Evolutionary conservation across 805 yeast genomes (phyloP).

Genomic region (Cyberlindnera bimundalis): DNA sequence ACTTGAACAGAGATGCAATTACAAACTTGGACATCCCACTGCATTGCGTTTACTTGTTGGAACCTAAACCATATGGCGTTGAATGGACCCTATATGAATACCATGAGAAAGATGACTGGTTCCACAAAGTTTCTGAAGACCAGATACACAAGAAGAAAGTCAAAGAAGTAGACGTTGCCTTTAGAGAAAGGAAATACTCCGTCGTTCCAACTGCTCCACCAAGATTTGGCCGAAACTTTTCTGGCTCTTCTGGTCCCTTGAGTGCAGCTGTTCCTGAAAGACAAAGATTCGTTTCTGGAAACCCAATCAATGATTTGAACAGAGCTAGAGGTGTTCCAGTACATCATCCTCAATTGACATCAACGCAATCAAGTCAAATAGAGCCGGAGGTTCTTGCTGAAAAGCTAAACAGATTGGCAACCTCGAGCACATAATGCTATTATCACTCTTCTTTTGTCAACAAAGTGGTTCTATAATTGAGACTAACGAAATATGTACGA

Average conservation of each 20-base stretch:
- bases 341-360: neutral
- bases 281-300: conserved; percentile 5
- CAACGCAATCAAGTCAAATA: conserved; percentile 1
- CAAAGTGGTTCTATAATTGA: too few relatives aligned
- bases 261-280: conserved; percentile 4
- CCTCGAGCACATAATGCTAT: too few relatives aligned
- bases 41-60: conserved; percentile 85
- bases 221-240: conserved; percentile 14
- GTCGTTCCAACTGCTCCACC: conserved; percentile 76
- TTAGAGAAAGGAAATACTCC: conserved; percentile 64
- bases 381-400: conserved; percentile 31
- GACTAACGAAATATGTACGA: too few relatives aligned
- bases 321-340: conserved; percentile 21
- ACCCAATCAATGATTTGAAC: conserved; percentile 13
- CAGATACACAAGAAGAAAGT: conserved; percentile 47
- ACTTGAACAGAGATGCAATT: conserved; percentile 71
- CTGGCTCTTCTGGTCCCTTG: conserved; percentile 1
- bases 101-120: conserved; percentile 75
- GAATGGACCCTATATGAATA: conserved; percentile 89
- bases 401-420: conserved; percentile 20
- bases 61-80: conserved; percentile 93
- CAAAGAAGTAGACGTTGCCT: conserved; percentile 67
- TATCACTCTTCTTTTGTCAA: too few relatives aligned
- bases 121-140: conserved; percentile 54
- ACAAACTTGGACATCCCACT: conserved; percentile 91